Evolutionary conservation across 148 eudicot genomes (phyloP).

Genomic region (Nyssa sinensis): DNA sequence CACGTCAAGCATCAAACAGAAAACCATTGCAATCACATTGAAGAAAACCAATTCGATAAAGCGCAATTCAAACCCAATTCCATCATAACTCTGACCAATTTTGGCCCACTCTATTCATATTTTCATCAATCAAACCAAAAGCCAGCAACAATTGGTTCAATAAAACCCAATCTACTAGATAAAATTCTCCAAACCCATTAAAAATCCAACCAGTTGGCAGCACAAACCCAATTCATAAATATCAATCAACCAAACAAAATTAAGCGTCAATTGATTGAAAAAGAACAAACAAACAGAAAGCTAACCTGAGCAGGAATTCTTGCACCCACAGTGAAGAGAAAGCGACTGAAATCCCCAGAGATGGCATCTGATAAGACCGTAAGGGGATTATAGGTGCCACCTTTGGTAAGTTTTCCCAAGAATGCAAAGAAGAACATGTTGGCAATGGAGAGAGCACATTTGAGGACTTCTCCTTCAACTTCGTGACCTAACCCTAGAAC

Average conservation of each 20-base stretch:
- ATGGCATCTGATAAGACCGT: constrained; percentile 52
- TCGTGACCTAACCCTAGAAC: constrained; percentile 47
- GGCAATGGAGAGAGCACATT: constrained; percentile 34
- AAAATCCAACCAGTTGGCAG: no score
- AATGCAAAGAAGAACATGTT: constrained; percentile 65
- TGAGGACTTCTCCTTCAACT: constrained; percentile 39
- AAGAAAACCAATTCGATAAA: background rate
- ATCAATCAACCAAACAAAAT: background rate
- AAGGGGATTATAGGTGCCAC: constrained; percentile 75
- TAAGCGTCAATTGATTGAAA: background rate
- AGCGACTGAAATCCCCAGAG: constrained; percentile 54
- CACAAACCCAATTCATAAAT: background rate
- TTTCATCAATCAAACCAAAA: background rate
- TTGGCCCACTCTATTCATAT: background rate
- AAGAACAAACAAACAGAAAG: background rate
- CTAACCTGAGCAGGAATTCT: constrained; percentile 90
- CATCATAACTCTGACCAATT: background rate
- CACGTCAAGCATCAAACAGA: background rate
- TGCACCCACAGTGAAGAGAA: constrained; percentile 65
- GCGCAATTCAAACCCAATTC: background rate
- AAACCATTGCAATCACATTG: background rate
- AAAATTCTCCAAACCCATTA: no score
- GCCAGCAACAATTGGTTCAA: background rate
- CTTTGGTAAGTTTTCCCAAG: constrained; percentile 47
- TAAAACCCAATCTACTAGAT: background rate